These are phyloP conservation scores for Capsicum rhomboideum DNA, from an alignment of 257 asterid genomes.

Conservation along the genomic window DNA sequence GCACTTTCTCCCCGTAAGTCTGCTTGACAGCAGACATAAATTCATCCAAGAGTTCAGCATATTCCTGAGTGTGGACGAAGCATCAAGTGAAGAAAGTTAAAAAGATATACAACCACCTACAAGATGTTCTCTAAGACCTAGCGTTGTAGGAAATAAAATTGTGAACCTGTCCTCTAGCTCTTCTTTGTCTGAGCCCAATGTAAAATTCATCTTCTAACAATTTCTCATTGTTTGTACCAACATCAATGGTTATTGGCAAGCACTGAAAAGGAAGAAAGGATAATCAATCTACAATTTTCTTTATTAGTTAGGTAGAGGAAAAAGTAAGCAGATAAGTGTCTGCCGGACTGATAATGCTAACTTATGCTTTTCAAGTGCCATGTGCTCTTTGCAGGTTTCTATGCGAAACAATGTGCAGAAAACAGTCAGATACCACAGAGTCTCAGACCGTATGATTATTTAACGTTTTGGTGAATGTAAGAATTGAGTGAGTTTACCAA, in stretches of 20 bases:
- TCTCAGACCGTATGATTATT: not conserved
- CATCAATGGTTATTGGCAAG: conserved; percentile 76
- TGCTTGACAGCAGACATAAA: conserved; percentile 79
- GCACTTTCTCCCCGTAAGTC: conserved; percentile 79
- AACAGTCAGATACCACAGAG: not conserved
- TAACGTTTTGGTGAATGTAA: not conserved
- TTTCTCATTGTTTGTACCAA: conserved; percentile 69
- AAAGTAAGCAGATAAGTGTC: not conserved
- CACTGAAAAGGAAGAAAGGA: conserved; percentile 33
- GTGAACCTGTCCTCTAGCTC: conserved; percentile 70
- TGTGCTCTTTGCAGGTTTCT: not conserved
- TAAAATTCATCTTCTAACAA: conserved; percentile 63
- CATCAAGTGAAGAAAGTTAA: not conserved
- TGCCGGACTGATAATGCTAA: not conserved
- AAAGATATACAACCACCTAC: not conserved
- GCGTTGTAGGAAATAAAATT: conserved; percentile 1
- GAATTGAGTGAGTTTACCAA: not conserved
- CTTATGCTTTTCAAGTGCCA: not conserved
- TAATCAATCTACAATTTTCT: not conserved
- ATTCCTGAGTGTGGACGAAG: conserved; percentile 40
- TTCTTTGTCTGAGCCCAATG: conserved; percentile 56
- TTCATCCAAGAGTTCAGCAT: conserved; percentile 69
- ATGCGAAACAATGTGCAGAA: not conserved
- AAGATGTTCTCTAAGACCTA: not conserved
- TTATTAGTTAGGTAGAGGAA: not conserved